phyloP scores from a whole-genome alignment of 2,329 filamentous ascomycete genomes.

The Mycocentrospora acerina region DNA sequence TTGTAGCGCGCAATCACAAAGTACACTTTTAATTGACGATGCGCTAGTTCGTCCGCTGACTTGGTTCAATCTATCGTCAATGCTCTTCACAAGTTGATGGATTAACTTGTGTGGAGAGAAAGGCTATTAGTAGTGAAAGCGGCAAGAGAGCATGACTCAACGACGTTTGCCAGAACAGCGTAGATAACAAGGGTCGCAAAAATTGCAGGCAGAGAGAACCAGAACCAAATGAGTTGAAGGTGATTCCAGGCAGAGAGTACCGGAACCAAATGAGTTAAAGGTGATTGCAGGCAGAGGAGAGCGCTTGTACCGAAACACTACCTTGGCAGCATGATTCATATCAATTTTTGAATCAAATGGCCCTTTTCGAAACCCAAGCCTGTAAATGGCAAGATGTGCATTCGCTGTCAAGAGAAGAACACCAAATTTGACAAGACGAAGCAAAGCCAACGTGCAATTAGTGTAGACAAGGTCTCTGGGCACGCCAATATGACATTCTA shows the following conservation, averaged over 20 bases:
- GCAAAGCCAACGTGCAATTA: constrained; percentile 33
- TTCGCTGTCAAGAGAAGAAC: constrained; percentile 28
- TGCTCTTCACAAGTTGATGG: constrained; percentile 34
- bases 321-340: constrained; percentile 36
- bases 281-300: constrained; percentile 6
- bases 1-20: constrained; percentile 32
- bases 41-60: neutral
- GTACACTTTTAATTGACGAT: constrained; percentile 7
- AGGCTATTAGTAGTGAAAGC: constrained; percentile 29
- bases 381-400: constrained; percentile 19
- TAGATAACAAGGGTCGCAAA: constrained; percentile 32
- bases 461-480: constrained; percentile 30
- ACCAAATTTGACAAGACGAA: constrained; percentile 36
- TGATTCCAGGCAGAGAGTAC: constrained; percentile 25
- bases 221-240: too few species aligned
- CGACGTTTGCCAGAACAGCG: constrained; percentile 38
- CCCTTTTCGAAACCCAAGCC: constrained; percentile 8
- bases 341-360: constrained; percentile 39
- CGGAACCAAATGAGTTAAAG: constrained; percentile 9
- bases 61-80: constrained; percentile 29
- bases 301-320: constrained; percentile 26
- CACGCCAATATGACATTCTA: constrained; percentile 27
- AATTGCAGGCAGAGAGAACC: constrained; percentile 24
- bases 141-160: constrained; percentile 34
- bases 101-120: constrained; percentile 38